Evolutionary conservation across 78 protist species (phyloP).

Genomic region (Chrysochromulina tobinii): DNA sequence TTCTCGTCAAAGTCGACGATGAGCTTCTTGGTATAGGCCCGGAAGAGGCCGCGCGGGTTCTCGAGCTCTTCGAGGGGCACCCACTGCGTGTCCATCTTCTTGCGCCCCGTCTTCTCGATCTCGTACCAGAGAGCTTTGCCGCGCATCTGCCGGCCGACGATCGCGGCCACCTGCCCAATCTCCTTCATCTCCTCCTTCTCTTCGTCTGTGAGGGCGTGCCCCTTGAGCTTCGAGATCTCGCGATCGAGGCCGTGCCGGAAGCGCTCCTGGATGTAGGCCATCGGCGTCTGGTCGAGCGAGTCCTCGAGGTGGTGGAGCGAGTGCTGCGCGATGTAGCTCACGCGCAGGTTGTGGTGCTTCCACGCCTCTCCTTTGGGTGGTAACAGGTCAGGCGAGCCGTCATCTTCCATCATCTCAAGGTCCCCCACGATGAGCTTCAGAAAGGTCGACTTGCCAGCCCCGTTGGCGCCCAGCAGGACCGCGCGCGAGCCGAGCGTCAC

Average conservation of each 20-base stretch:
- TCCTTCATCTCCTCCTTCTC: neutral
- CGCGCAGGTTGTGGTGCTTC: neutral
- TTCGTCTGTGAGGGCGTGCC: neutral
- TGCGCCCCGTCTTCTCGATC: neutral
- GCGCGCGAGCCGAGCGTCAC: constrained; percentile 1
- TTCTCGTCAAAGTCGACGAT: constrained; percentile 27
- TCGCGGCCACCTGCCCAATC: neutral
- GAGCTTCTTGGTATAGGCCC: constrained; percentile 19
- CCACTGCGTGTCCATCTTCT: constrained; percentile 6
- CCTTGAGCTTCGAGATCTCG: constrained; percentile 13
- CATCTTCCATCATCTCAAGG: neutral
- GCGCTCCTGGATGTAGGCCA: neutral
- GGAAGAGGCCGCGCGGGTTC: too few species aligned
- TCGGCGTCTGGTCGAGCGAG: neutral
- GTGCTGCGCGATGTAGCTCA: constrained; percentile 47
- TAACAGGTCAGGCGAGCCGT: neutral
- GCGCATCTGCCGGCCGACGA: neutral
- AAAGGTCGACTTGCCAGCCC: constrained; percentile 54
- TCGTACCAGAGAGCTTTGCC: constrained; percentile 8
- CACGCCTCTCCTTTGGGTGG: too few species aligned
- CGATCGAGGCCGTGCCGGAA: constrained; percentile 32
- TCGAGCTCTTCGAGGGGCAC: neutral
- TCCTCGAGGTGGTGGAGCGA: constrained; percentile 46
- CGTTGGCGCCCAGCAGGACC: constrained; percentile 49
- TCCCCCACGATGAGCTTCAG: constrained; percentile 39